Base-by-base conservation (phyloP, 441 rosid species). In the Eugenia klotzschiana region DNA sequence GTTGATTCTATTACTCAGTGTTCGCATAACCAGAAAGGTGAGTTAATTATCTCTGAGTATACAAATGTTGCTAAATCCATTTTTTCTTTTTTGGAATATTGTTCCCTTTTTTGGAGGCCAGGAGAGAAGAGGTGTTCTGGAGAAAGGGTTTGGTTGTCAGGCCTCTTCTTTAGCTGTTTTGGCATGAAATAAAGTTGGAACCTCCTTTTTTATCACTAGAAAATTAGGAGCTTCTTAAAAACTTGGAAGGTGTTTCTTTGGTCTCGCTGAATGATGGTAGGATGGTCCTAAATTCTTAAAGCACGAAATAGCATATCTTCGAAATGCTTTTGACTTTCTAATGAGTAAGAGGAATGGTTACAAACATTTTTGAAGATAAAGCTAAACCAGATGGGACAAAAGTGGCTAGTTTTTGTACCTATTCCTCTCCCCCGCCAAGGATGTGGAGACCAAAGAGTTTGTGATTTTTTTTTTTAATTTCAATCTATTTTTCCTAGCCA, bases 1-100 rank as follows among this genome's bases (percentile, higher is more conserved):
- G 96, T 97, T 79, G 99, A 97, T 89, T 97, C 98, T 40, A 97
- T 97, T 83, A 97, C 99, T 79, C 99, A 97, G 85, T 92, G 98
- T 88, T 97, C 99, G 18, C 95, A 95, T 82, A 95, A 86, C 89
- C 98, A 97, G 86, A 97, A 94, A 93, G 99, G 99, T 97, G 77
- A 69, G 46, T 69, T 69, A 37, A 37, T 37, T 5, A 69, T n/a
- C 77, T 69, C 25, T 43, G 79, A 37, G 49, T 79, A 22, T 80
- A 6, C 56, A 29, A 60, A 79, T 81, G 81, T 83, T 77, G 8
- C 40, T 41, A 51, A 41, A 27, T 58, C 73, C 46, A 3, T 26
- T 51, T 25, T 43, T 26, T 33, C 12, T 26, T 18, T 22, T 50
- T 69, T 83, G 8, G 43, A 23, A 8, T 54, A 29, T 72, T 40